Evolutionary conservation across 257 asterid species (phyloP).

Genomic region (Scutellaria minor): DNA sequence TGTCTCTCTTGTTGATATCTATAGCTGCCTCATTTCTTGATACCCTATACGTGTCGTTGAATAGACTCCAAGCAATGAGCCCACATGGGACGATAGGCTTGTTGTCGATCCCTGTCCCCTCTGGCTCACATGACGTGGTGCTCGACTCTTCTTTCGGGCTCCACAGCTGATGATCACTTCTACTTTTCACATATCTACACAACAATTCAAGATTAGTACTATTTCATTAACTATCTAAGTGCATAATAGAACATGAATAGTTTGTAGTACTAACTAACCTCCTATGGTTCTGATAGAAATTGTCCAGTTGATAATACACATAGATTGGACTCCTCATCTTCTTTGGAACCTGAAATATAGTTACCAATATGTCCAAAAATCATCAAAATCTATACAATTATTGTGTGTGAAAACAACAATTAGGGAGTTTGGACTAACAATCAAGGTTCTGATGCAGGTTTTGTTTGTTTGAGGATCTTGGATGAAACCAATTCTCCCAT

Average conservation of each 20-base stretch:
- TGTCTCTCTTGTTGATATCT: slow-evolving; percentile 61
- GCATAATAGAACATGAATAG: no score
- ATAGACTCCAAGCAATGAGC: slow-evolving; percentile 90
- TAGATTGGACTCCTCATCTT: slow-evolving; percentile 65
- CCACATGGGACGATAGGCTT: slow-evolving; percentile 85
- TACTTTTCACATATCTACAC: slow-evolving; percentile 81
- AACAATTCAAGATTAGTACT: background rate
- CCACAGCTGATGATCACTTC: slow-evolving; percentile 72
- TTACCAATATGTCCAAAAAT: background rate
- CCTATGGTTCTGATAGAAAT: slow-evolving; percentile 76
- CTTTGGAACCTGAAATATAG: slow-evolving; percentile 54
- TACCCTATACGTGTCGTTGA: slow-evolving; percentile 71
- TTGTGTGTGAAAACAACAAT: background rate
- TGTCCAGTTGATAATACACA: slow-evolving; percentile 64
- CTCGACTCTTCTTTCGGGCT: slow-evolving; percentile 39
- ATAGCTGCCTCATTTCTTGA: slow-evolving; percentile 41
- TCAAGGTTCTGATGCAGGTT: slow-evolving; percentile 56
- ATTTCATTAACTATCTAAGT: background rate
- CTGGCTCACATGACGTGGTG: slow-evolving; percentile 67
- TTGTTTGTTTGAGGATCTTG: slow-evolving; percentile 48
- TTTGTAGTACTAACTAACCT: slow-evolving; percentile 43
- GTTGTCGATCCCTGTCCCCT: slow-evolving; percentile 36
- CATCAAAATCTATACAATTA: background rate
- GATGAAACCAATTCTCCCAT: slow-evolving; percentile 51
- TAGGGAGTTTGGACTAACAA: slow-evolving; percentile 38